Base-by-base conservation (phyloP, 768 basidiomycete species). In the Mycena epipterygia region DNA sequence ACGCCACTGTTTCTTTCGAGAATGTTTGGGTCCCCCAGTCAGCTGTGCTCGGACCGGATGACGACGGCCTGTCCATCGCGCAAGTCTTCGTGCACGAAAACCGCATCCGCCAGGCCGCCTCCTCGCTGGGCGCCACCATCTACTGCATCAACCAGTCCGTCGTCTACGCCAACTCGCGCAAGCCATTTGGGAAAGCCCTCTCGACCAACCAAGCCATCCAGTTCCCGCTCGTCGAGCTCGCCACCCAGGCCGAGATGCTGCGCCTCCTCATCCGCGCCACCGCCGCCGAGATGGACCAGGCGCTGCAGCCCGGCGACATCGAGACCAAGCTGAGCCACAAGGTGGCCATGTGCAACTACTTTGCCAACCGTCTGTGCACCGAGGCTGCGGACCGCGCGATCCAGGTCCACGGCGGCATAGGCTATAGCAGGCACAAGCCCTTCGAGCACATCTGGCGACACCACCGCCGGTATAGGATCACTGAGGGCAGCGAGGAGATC, bases 81-180 rank as follows among this genome's bases (percentile, higher is more conserved):
- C 67, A 69, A 33, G 49, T 60, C 37, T 69, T 69, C 61, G 60
- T 63, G 55, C 67, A 69, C 60, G 67, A 69, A 44, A 69, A 69
- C 52, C 67, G 67, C 44, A 69, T 69, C 51, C 67, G 67, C 37
- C 67, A 69, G 61, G 67, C 67, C 37, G 67, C 67, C 51, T 69
- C 67, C 59, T 69, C 67, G 41, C 52, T 62, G 30, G 67, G 67
- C 44, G 67, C 67, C 29, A 51, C 67, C 29, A 30, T 44, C 21
- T 69, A 62, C 60, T 69, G 67, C 57, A 69, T 69, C 60, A 46
- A 53, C 49, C 49, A 69, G 39, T 69, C 67, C 44, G 60, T 69
- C 46, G 55, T 44, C 17, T 32, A 69, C 59, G 67, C 67, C 53
- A 53, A 57, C 57, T 53, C 51, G 60, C 58, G 67, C 30, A 55